phyloP scores from a whole-genome alignment of 2,329 filamentous ascomycete species.

The Chrysosporium keratinophilum region DNA sequence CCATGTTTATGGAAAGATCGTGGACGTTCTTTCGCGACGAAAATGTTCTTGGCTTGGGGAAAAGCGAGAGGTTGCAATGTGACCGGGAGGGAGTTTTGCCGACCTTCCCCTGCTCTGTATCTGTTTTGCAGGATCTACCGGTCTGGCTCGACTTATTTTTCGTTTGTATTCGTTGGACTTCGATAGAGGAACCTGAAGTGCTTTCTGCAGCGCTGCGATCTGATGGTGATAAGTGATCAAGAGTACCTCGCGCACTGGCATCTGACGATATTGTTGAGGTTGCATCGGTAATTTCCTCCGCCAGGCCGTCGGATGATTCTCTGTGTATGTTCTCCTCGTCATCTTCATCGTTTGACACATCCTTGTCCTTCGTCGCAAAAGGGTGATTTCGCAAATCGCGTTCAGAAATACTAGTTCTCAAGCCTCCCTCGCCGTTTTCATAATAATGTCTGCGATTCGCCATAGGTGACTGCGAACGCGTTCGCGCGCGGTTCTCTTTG shows the following conservation, averaged over 20 bases:
- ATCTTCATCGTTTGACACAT: background rate
- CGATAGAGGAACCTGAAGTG: background rate
- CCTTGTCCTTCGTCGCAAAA: background rate
- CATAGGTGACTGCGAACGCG: slow-evolving; percentile 3
- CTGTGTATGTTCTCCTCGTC: background rate
- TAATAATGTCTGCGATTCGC: background rate
- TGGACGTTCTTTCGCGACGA: slow-evolving; percentile 29
- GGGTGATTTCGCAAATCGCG: slow-evolving; percentile 19
- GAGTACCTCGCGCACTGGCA: background rate
- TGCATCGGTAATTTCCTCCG: background rate
- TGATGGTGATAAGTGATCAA: background rate
- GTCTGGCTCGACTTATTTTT: background rate
- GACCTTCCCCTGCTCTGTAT: background rate
- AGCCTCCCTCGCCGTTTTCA: background rate
- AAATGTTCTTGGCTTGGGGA: background rate
- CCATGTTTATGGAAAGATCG: slow-evolving; percentile 34
- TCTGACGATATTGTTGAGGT: background rate
- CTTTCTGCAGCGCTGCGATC: background rate
- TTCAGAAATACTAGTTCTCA: slow-evolving; percentile 17
- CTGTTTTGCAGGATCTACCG: background rate
- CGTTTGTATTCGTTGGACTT: background rate
- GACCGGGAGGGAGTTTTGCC: background rate
- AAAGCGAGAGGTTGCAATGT: background rate
- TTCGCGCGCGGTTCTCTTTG: slow-evolving; percentile 11
- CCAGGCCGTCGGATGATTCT: background rate